Percentiles rank a stretch among this genome's conserved stretches.
These are phyloP conservation scores for Magnaporthales sp. DNA, from an alignment of 2,329 filamentous ascomycete species.

Conservation along the genomic window DNA sequence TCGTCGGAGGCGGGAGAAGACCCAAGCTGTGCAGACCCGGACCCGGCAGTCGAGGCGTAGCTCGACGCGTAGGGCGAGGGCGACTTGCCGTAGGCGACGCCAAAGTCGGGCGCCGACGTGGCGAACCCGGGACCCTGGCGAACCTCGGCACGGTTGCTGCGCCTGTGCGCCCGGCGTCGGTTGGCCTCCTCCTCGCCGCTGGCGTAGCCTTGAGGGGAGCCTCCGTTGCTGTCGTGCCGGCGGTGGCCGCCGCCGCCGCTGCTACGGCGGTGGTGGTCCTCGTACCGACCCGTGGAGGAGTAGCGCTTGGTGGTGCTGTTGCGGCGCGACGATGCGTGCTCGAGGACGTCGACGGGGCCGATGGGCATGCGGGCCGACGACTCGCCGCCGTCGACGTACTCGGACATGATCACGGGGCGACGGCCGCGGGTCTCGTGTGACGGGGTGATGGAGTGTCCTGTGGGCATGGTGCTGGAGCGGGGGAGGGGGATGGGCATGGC, in stretches of 20 bases:
- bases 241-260: slow-evolving; percentile 1
- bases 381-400: slow-evolving; percentile 6
- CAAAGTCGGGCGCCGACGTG: slow-evolving; percentile 13
- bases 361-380: slow-evolving; percentile 7
- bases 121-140: slow-evolving; percentile 10
- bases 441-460: slow-evolving; percentile 11
- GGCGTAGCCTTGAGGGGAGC: slow-evolving; percentile 11
- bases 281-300: neutral
- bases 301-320: slow-evolving; percentile 4
- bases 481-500: slow-evolving; percentile 15
- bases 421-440: slow-evolving; percentile 12
- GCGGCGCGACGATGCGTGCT: slow-evolving; percentile 9
- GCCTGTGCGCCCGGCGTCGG: slow-evolving; percentile 11
- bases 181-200: slow-evolving; percentile 14
- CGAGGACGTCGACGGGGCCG: slow-evolving; percentile 9
- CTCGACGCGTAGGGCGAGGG: slow-evolving; percentile 8
- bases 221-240: slow-evolving; percentile 4
- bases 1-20: slow-evolving; percentile 9
- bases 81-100: slow-evolving; percentile 8
- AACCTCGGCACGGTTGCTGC: slow-evolving; percentile 7
- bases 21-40: slow-evolving; percentile 5
- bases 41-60: slow-evolving; percentile 8
- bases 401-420: slow-evolving; percentile 14
- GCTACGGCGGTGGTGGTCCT: slow-evolving; percentile 5
- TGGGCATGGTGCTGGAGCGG: slow-evolving; percentile 17